Evolutionary conservation across 257 asterid species (phyloP).

Genomic region (Lycium ferocissimum): DNA sequence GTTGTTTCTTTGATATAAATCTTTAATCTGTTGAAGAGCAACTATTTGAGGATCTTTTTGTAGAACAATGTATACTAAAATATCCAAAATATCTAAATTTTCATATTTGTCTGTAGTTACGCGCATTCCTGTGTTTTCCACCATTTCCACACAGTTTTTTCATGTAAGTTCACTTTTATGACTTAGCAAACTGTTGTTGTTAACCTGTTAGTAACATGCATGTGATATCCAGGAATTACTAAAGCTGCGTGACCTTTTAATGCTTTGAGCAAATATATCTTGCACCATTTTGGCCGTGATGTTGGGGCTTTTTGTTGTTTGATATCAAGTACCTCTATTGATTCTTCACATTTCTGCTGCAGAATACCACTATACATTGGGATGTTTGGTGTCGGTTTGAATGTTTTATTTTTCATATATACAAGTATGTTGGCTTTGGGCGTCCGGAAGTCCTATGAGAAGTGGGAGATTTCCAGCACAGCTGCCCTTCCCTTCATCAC

Average conservation of each 20-base stretch:
- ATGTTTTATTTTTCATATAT: constrained; percentile 52
- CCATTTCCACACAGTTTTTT: background rate
- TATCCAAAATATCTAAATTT: background rate
- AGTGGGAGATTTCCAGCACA: constrained; percentile 62
- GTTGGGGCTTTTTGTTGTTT: constrained; percentile 13
- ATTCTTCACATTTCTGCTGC: constrained; percentile 34
- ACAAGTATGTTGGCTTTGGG: constrained; percentile 58
- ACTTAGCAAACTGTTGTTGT: background rate
- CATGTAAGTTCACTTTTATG: background rate
- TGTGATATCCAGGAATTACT: background rate
- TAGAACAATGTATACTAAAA: background rate
- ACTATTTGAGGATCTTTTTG: background rate
- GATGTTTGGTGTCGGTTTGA: constrained; percentile 57
- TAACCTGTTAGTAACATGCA: constrained; percentile 13
- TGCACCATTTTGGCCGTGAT: constrained; percentile 14
- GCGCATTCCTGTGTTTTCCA: background rate
- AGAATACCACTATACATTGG: constrained; percentile 64
- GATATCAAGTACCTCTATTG: constrained; percentile 6
- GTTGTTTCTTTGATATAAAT: background rate
- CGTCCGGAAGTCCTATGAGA: constrained; percentile 50
- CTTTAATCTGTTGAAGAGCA: background rate
- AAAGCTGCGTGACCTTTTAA: background rate
- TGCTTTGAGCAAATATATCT: background rate
- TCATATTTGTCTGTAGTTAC: background rate
- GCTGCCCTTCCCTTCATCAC: constrained; percentile 62